Conservation (phyloP, 2,329 filamentous ascomycete species). For the Aureobasidium sp. region DNA sequence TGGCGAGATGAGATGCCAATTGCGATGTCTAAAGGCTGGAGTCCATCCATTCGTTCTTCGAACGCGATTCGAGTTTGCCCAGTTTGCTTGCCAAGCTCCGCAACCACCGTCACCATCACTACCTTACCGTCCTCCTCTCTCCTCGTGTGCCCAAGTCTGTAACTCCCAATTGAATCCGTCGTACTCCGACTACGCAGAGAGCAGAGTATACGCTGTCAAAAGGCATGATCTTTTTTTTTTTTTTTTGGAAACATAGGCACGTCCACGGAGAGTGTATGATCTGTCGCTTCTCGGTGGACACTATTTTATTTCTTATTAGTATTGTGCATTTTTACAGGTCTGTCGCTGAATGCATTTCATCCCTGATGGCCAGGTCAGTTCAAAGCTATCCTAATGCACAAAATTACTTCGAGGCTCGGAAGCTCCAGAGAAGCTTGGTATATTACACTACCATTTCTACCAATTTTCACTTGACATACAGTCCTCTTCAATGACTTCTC, state of each 20-base stretch:
- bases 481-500: not conserved
- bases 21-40: not conserved
- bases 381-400: not conserved
- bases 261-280: no score
- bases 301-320: no score
- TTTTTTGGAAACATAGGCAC: no score
- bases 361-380: not conserved
- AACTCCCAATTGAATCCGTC: no score
- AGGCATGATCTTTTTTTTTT: no score
- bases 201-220: no score
- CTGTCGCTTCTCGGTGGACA: no score
- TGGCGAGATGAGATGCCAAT: not conserved
- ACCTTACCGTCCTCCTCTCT: not conserved
- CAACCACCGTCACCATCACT: not conserved
- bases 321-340: not conserved
- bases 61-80: constrained; percentile 1
- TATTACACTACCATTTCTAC: not conserved
- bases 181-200: no score
- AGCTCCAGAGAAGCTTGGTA: not conserved
- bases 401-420: not conserved
- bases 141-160: no score
- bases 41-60: not conserved
- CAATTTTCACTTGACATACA: not conserved
- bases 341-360: not conserved
- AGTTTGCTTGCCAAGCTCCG: constrained; percentile 9